Evolutionary conservation across 228 moss, liverwort and hornwort genomes (phyloP), one percentile per base, ranked within the genome.

Genomic region (Sphagnum fallax): DNA sequence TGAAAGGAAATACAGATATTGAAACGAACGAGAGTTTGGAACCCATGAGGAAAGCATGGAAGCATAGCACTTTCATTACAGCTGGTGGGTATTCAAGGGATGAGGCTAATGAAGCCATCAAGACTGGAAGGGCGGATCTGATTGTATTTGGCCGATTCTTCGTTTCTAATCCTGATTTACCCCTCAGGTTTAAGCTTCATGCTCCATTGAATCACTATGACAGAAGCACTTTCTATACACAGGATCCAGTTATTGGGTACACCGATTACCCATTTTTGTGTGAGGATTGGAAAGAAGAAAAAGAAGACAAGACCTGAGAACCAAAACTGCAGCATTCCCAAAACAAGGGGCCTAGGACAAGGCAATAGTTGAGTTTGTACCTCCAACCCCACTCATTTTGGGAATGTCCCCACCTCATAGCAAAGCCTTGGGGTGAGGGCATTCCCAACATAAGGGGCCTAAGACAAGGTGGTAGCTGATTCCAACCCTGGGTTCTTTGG

Each of bases 151-250:
- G 80, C 10, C 69, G 81, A 14, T 13, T 32, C 1, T 84, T 84
- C 58, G 0, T 80, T 5, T 53, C 84, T 4, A 84, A 84, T 18
- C 84, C 84, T 6, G 84, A 84, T 48, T 61, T 84, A 18, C 68
- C 72, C 0, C 32, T 53, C 48, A 71, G 77, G 60, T 65, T 84
- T 8, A 15, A 50, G 12, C 64, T 72, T 48, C 67, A 75, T 47
- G 84, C 81, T 1, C 78, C 80, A 0, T 61, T 84, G 16, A 80
- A 75, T 62, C 13, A 52, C 4, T 73, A 67, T 14, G 4, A 65
- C 8, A 64, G 61, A 7, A 57, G 52, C 0, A 73, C 53, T 5
- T 84, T 80, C 47, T 84, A 75, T 62, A 52, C 59, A 3, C 71
- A 75, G 0, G 74, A 80, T 48, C 67, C 68, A 1, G 75, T 77